Percentiles rank a stretch among this genome's conserved stretches.
These are phyloP conservation scores for Hanseniaspora lachancei DNA, from an alignment of 805 yeast genomes.

Conservation along the genomic window DNA sequence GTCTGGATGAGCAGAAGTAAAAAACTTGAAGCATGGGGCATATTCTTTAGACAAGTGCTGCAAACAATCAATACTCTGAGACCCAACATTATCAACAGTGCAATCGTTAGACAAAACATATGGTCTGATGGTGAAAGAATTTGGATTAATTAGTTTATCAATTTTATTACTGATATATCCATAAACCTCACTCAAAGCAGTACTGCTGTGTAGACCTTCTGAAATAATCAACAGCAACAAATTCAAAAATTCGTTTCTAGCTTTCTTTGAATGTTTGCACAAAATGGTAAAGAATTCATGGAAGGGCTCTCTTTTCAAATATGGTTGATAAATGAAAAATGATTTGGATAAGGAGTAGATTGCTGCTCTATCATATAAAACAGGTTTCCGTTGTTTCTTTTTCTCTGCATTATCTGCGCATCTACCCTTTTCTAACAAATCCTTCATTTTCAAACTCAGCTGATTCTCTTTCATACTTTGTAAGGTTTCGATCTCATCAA, in stretches of 20 bases:
- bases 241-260: constrained; percentile 60
- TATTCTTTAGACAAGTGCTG: constrained; percentile 30
- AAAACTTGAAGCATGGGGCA: constrained; percentile 33
- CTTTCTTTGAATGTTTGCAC: constrained; percentile 58
- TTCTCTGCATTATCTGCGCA: neutral
- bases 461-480: neutral
- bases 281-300: constrained; percentile 53
- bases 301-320: constrained; percentile 46
- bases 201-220: constrained; percentile 57
- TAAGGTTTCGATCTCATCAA: neutral
- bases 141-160: constrained; percentile 14
- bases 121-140: constrained; percentile 12
- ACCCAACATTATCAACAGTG: constrained; percentile 58
- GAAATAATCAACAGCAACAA: constrained; percentile 53
- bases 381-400: constrained; percentile 36
- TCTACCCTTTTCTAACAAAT: neutral
- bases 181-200: constrained; percentile 50
- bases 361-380: constrained; percentile 68
- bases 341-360: constrained; percentile 59
- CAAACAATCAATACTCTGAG: constrained; percentile 63
- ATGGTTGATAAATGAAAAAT: constrained; percentile 59
- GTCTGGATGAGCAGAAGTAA: constrained; percentile 63
- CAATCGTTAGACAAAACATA: constrained; percentile 32
- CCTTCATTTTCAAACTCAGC: neutral
- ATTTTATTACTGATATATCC: constrained; percentile 37